phyloP scores from a whole-genome alignment of 2,329 filamentous ascomycete species.

The Chrysoporthe deuterocubensis region DNA sequence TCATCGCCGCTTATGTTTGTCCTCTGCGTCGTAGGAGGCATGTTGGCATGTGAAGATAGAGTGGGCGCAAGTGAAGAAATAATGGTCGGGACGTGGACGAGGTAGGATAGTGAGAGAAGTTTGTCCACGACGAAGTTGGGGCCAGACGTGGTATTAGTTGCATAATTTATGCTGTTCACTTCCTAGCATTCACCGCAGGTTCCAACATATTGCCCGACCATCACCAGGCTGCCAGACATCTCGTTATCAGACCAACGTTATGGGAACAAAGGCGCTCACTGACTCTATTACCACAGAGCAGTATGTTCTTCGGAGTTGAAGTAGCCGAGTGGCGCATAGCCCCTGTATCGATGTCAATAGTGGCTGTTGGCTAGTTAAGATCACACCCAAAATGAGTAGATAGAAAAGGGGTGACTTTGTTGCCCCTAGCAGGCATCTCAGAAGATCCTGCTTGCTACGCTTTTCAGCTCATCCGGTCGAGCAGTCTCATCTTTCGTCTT shows the following conservation, averaged over 20 bases:
- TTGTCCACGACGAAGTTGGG: not conserved
- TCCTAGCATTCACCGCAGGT: not conserved
- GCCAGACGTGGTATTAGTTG: not conserved
- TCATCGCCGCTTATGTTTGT: not conserved
- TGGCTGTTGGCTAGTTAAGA: not conserved
- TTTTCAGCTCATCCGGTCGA: conserved; percentile 61
- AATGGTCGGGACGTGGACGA: not conserved
- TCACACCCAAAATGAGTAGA: not conserved
- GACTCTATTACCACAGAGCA: not conserved
- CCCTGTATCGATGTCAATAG: not conserved
- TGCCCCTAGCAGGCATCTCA: conserved; percentile 37
- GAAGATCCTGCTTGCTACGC: conserved; percentile 69
- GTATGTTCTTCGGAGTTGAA: not conserved
- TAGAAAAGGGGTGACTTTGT: not conserved
- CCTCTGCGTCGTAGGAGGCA: not conserved
- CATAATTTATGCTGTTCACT: not conserved
- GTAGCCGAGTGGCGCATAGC: not conserved
- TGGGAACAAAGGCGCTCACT: not conserved
- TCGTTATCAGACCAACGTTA: not conserved
- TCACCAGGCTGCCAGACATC: not conserved
- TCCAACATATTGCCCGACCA: not conserved
- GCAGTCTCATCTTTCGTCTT: conserved; percentile 49
- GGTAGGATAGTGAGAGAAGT: not conserved
- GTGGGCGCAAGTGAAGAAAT: not conserved
- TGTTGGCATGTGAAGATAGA: not conserved